phyloP scores from a whole-genome alignment of 164 flowering plant genomes.

The Umbellularia californica region DNA sequence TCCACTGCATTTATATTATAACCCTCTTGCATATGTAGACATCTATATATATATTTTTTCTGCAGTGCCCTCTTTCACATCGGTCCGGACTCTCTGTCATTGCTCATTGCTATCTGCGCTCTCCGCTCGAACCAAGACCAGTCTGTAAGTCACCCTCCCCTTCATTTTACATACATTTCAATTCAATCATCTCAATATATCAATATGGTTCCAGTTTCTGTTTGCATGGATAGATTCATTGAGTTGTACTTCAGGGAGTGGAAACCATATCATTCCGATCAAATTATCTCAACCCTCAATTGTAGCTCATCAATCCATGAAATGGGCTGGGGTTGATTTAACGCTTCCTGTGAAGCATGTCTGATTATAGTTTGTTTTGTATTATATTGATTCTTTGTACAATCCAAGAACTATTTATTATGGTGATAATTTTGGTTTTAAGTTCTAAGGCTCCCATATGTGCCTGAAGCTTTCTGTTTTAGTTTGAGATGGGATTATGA shows the following conservation, averaged over 20 bases:
- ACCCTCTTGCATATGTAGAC: no score
- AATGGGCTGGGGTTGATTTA: no score
- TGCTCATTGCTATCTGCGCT: background rate
- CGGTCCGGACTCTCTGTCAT: background rate
- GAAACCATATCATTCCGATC: background rate
- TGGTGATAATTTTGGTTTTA: no score
- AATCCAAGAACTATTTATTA: no score
- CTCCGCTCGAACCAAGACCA: no score
- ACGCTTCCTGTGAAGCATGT: no score
- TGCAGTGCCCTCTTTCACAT: background rate
- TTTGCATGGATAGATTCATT: background rate
- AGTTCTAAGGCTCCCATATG: no score
- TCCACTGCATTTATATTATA: background rate
- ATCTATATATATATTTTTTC: background rate
- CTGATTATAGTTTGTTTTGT: no score
- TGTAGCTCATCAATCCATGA: background rate
- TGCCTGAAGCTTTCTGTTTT: no score
- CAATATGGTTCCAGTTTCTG: background rate
- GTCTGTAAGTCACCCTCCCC: background rate
- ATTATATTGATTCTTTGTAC: no score
- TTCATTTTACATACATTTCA: background rate
- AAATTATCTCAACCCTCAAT: background rate
- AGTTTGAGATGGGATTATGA: no score
- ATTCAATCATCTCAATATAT: background rate
- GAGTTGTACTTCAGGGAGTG: background rate